Percentiles rank a stretch among this genome's conserved stretches.
These are phyloP conservation scores for Funneliformis mosseae DNA, from an alignment of 192 early-diverging fungal genomes.

Conservation along the genomic window DNA sequence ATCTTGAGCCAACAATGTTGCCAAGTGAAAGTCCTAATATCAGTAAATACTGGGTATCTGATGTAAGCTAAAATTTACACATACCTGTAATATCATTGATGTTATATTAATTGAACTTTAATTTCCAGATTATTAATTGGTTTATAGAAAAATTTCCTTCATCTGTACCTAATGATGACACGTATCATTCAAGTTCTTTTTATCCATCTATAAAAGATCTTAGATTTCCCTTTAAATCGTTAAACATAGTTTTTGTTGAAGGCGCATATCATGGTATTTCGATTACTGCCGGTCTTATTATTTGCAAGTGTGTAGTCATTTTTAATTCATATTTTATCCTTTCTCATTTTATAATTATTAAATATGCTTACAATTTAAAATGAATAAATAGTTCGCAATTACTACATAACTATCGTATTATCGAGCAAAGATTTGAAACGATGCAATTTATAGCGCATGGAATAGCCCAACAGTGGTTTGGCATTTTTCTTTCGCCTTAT, in stretches of 20 bases:
- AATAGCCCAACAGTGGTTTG: slow-evolving; percentile 94
- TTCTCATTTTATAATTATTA: neutral
- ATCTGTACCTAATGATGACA: neutral
- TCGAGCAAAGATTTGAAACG: slow-evolving; percentile 90
- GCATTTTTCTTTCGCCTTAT: slow-evolving; percentile 74
- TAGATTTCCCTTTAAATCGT: slow-evolving; percentile 80
- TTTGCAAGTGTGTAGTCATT: slow-evolving; percentile 35
- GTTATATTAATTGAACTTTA: neutral
- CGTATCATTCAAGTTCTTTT: neutral
- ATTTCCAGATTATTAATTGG: neutral
- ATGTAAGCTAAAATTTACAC: neutral
- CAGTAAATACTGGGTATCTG: neutral
- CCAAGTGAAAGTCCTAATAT: neutral
- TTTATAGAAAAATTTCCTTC: neutral
- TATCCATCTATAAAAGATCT: slow-evolving; percentile 3
- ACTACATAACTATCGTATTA: slow-evolving; percentile 70
- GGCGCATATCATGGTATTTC: slow-evolving; percentile 61
- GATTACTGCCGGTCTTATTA: neutral
- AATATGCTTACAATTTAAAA: slow-evolving; percentile 46
- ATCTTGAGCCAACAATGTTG: neutral
- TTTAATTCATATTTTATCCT: slow-evolving; percentile 28
- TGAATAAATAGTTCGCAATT: slow-evolving; percentile 71
- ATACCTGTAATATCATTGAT: neutral
- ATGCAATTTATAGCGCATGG: slow-evolving; percentile 68
- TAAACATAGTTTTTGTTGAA: slow-evolving; percentile 88